Conservation (phyloP, 441 rosid genomes). For the Jatropha podagrica region DNA sequence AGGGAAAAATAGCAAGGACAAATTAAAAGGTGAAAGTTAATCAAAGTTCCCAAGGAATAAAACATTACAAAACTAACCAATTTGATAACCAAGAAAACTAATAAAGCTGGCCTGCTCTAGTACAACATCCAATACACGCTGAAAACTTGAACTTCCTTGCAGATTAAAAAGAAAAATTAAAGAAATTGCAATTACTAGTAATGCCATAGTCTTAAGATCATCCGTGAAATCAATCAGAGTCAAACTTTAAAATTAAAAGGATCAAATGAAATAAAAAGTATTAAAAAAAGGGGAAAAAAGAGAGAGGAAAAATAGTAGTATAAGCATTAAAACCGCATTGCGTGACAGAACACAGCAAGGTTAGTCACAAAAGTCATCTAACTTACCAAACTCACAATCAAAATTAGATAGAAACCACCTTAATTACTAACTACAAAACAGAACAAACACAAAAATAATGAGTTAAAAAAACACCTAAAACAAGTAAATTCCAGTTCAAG, state of each 20-base stretch:
- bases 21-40: neutral
- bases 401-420: constrained; percentile 1
- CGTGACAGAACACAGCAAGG: constrained; percentile 15
- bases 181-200: neutral
- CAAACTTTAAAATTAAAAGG: neutral
- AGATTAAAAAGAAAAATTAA: neutral
- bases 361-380: constrained; percentile 16
- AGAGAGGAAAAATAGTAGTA: neutral
- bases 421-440: neutral
- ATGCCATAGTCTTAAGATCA: neutral
- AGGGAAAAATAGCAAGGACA: too few species aligned
- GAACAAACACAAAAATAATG: neutral
- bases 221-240: neutral
- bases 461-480: neutral
- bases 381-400: constrained; percentile 25
- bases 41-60: neutral
- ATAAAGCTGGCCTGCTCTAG: neutral
- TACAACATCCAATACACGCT: neutral
- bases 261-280: neutral
- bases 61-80: constrained; percentile 5
- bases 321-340: constrained; percentile 8
- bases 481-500: neutral
- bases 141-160: neutral
- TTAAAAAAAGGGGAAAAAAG: neutral
- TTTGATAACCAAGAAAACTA: neutral